Evolutionary conservation across 495 filamentous ascomycete species (phyloP).

Genomic region (Diplogelasinospora grovesii): DNA sequence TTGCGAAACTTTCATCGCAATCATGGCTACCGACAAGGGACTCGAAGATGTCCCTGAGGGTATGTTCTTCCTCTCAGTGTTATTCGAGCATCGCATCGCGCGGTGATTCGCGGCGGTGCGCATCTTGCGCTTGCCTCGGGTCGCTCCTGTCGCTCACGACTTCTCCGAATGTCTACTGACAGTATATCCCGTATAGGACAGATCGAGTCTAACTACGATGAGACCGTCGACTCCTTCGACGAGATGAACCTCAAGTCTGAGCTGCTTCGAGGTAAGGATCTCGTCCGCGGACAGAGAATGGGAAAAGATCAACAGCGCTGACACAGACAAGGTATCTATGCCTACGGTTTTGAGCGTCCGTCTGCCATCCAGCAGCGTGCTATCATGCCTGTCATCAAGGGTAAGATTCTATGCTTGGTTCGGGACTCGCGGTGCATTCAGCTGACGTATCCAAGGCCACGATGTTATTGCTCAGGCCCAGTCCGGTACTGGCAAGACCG

Average conservation of each 20-base stretch:
- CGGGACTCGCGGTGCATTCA: constrained; percentile 13
- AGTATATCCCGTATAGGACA: constrained; percentile 53
- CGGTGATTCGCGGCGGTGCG: constrained; percentile 1
- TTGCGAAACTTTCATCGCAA: constrained; percentile 56
- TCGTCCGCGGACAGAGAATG: constrained; percentile 3
- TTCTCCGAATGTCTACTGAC: constrained; percentile 12
- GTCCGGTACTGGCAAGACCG: constrained; percentile 98
- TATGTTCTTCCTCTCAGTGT: constrained; percentile 37
- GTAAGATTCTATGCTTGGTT: constrained; percentile 47
- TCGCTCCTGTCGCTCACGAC: not conserved
- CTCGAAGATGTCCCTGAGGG: constrained; percentile 92
- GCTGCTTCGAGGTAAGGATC: constrained; percentile 82
- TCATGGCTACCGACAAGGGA: constrained; percentile 94
- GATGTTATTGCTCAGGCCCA: constrained; percentile 99
- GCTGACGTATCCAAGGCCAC: constrained; percentile 56
- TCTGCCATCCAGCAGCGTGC: constrained; percentile 99
- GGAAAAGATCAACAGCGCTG: no score
- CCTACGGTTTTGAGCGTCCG: constrained; percentile 98
- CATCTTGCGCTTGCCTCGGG: not conserved
- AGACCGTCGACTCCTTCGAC: constrained; percentile 98
- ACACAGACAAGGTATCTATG: constrained; percentile 76
- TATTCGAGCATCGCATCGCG: not conserved
- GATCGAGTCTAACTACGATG: constrained; percentile 99
- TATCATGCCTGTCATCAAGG: constrained; percentile 99
- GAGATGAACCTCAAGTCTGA: constrained; percentile 94